Conservation (phyloP, 164 flowering plant species). For the Liriodendron chinense region DNA sequence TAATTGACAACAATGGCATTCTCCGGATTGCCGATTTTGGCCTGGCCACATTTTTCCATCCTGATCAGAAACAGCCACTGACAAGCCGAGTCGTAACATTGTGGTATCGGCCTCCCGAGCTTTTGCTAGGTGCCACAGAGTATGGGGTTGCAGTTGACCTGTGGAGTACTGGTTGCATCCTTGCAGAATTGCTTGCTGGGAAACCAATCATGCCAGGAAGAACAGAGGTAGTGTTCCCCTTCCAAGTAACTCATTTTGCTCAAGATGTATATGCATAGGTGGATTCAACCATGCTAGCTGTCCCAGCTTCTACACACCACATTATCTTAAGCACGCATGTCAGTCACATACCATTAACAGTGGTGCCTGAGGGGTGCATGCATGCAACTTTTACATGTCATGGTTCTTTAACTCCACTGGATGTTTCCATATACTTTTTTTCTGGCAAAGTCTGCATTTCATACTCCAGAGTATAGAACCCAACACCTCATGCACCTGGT, state of each 20-base stretch:
- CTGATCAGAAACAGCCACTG: slow-evolving; percentile 62
- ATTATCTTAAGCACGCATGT: neutral
- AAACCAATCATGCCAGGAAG: slow-evolving; percentile 96
- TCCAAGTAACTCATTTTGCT: neutral
- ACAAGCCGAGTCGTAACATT: slow-evolving; percentile 92
- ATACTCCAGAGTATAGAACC: no score
- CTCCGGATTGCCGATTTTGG: slow-evolving; percentile 90
- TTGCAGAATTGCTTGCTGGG: slow-evolving; percentile 80
- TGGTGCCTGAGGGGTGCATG: no score
- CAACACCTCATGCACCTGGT: no score
- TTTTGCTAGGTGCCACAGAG: slow-evolving; percentile 83
- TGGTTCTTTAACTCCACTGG: no score
- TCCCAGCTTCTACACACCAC: neutral
- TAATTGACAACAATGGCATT: slow-evolving; percentile 64
- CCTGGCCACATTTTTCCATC: slow-evolving; percentile 59
- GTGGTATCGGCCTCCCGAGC: slow-evolving; percentile 96
- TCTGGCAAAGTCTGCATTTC: no score
- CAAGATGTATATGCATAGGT: neutral
- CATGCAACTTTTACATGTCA: no score
- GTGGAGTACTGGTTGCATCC: slow-evolving; percentile 94
- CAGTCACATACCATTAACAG: neutral
- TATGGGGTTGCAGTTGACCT: slow-evolving; percentile 84
- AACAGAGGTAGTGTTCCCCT: slow-evolving; percentile 62
- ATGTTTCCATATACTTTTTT: no score
- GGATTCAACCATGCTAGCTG: neutral